These are phyloP conservation scores for Pyrenochaeta sp. DNA, from an alignment of 2,329 filamentous ascomycete genomes.

Conservation along the genomic window DNA sequence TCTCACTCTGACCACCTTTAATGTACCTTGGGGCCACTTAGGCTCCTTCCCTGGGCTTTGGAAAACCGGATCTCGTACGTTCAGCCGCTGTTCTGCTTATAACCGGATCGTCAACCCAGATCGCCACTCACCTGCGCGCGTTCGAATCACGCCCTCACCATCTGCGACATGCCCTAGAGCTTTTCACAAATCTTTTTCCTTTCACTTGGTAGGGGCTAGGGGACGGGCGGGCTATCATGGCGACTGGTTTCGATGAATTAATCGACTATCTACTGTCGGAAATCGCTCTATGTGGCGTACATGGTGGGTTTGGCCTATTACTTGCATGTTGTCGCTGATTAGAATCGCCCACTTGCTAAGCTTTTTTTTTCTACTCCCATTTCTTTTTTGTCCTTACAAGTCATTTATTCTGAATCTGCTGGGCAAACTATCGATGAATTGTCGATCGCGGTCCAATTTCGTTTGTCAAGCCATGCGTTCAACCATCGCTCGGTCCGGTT, in stretches of 20 bases:
- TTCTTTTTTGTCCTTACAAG: not conserved
- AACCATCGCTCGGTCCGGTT: conserved; percentile 16
- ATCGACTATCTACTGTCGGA: conserved; percentile 66
- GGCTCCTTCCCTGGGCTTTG: not conserved
- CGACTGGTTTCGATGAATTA: conserved; percentile 62
- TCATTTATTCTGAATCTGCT: not conserved
- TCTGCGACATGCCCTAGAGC: conserved; percentile 21
- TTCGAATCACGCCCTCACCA: conserved; percentile 32
- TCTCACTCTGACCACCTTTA: conserved; percentile 5
- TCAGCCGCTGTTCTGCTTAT: not conserved
- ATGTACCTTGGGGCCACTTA: not conserved
- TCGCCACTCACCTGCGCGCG: conserved; percentile 15
- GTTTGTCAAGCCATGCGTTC: conserved; percentile 11
- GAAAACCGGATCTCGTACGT: not conserved
- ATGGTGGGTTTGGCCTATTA: conserved; percentile 58
- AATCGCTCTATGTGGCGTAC: conserved; percentile 65
- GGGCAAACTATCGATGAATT: not conserved
- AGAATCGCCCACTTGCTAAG: conserved; percentile 8
- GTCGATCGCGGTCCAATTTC: not conserved
- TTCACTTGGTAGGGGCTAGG: conserved; percentile 22
- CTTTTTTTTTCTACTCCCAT: not conserved
- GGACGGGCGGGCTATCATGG: conserved; percentile 35
- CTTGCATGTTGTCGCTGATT: conserved; percentile 8
- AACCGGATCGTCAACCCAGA: conserved; percentile 3
- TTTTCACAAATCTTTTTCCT: conserved; percentile 12